Conservation (phyloP, 176 grass and related monocot species). For the Saccharum officinarum region DNA sequence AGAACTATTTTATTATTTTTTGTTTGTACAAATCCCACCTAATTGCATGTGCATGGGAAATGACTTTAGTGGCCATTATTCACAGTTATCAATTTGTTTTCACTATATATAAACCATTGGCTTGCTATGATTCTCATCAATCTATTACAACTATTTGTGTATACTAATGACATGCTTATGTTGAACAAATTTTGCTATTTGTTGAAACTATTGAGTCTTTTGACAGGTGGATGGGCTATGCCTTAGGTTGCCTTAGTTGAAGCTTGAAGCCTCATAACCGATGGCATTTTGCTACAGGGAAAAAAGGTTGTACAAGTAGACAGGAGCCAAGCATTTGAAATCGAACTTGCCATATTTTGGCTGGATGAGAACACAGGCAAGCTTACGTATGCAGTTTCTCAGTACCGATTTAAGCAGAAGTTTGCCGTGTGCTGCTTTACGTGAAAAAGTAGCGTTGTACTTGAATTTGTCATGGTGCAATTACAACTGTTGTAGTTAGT, state of each 20-base stretch:
- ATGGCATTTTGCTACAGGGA: background rate
- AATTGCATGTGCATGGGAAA: background rate
- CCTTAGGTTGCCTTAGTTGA: background rate
- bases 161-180: background rate
- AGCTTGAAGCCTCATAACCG: background rate
- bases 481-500: background rate
- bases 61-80: background rate
- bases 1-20: background rate
- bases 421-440: background rate
- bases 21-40: background rate
- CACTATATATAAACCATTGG: background rate
- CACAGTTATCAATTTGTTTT: background rate
- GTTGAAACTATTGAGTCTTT: background rate
- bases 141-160: background rate
- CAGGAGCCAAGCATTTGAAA: background rate
- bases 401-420: background rate
- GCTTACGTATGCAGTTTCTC: background rate
- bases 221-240: background rate
- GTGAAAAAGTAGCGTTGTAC: background rate
- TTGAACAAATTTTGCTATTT: background rate
- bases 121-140: background rate
- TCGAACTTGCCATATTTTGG: background rate
- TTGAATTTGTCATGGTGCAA: background rate
- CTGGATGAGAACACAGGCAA: background rate
- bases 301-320: background rate